phyloP scores from a whole-genome alignment of 2,329 filamentous ascomycete genomes.

The Xylaria sp. region DNA sequence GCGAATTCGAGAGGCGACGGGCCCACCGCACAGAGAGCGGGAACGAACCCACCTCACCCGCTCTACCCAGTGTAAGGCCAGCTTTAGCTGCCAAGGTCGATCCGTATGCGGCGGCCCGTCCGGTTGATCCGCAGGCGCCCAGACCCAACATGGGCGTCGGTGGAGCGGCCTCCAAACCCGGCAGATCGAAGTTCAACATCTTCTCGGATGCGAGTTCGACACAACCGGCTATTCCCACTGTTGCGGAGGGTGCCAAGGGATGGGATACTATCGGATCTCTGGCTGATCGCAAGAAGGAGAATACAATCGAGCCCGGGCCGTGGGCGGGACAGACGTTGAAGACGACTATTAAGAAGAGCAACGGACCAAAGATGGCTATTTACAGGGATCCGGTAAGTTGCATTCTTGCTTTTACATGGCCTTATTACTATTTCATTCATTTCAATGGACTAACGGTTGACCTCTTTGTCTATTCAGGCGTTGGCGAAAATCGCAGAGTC shows the following conservation, averaged over 20 bases:
- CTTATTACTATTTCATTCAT: conserved; percentile 68
- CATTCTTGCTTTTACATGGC: conserved; percentile 25
- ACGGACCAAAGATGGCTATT: conserved; percentile 75
- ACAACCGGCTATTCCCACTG: conserved; percentile 50
- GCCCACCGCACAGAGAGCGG: conserved; percentile 58
- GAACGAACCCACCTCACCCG: conserved; percentile 76
- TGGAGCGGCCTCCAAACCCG: conserved; percentile 54
- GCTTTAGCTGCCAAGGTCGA: conserved; percentile 82
- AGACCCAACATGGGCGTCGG: conserved; percentile 44
- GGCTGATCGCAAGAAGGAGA: conserved; percentile 89
- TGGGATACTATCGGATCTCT: conserved; percentile 92
- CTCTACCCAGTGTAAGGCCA: conserved; percentile 74
- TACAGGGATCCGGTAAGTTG: conserved; percentile 93
- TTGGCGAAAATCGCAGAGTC: conserved; percentile 55
- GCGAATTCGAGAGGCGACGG: conserved; percentile 77
- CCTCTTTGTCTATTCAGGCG: conserved; percentile 47
- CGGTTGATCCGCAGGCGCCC: conserved; percentile 61
- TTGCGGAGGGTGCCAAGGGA: conserved; percentile 56
- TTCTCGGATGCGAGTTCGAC: conserved; percentile 73
- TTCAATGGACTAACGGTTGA: conserved; percentile 76
- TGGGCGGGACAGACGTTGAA: conserved; percentile 91
- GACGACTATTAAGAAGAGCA: conserved; percentile 74
- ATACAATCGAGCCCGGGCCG: conserved; percentile 75
- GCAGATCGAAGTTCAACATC: conserved; percentile 78
- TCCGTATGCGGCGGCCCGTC: conserved; percentile 61